Evolutionary conservation across 345 rosid species (phyloP).

Genomic region (Corchorus capsularis): DNA sequence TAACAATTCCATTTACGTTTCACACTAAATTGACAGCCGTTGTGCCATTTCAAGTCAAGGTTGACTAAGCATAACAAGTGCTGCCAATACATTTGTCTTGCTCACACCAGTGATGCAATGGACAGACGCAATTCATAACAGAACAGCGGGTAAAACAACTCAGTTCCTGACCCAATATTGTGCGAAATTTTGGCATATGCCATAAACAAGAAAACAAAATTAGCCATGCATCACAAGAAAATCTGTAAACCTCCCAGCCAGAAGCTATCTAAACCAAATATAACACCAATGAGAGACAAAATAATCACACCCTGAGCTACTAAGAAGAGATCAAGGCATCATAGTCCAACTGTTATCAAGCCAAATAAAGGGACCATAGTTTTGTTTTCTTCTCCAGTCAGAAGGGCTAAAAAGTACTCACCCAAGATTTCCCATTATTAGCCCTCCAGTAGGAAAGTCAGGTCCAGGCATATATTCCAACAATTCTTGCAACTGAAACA

Average conservation of each 20-base stretch:
- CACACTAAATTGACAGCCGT: background rate
- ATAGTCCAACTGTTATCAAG: background rate
- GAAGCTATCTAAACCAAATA: background rate
- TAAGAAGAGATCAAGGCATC: background rate
- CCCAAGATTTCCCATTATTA: conserved; percentile 97
- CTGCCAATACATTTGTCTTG: background rate
- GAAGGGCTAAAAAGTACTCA: conserved; percentile 30
- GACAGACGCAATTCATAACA: background rate
- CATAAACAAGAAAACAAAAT: background rate
- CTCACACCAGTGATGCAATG: background rate
- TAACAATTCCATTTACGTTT: background rate
- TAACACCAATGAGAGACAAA: background rate
- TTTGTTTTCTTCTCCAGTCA: background rate
- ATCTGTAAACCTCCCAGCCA: background rate
- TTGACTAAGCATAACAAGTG: too few relatives aligned
- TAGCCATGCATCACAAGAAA: background rate
- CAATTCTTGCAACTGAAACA: conserved; percentile 83
- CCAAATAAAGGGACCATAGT: background rate
- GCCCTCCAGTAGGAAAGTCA: conserved; percentile 97
- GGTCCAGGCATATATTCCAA: conserved; percentile 99
- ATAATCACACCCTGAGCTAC: background rate
- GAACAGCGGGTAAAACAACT: background rate
- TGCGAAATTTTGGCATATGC: background rate
- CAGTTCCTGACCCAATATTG: background rate
- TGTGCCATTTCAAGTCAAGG: background rate